A percentile compares a stretch with the other conserved stretches of the same genome.
Conservation (phyloP, 75 land plant genomes). For the Larix kaempferi region DNA sequence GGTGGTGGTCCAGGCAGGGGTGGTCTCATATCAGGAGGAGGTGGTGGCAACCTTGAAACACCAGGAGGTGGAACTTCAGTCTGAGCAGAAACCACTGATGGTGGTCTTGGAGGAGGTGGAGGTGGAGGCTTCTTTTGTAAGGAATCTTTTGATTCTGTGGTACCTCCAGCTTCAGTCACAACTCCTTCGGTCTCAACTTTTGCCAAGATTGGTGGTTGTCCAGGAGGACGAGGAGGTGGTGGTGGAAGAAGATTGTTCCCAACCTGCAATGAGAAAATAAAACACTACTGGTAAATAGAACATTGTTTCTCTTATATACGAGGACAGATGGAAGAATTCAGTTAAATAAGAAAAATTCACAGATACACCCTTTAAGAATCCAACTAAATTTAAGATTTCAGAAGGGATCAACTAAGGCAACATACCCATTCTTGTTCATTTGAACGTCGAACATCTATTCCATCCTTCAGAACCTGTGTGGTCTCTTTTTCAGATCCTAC, state of each 20-base stretch:
- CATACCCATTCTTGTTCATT: slow-evolving; percentile 18
- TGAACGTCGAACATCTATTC: slow-evolving; percentile 10
- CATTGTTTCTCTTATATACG: neutral
- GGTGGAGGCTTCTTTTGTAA: slow-evolving; percentile 54
- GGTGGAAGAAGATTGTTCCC: slow-evolving; percentile 23
- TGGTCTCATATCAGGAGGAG: slow-evolving; percentile 30
- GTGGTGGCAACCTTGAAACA: slow-evolving; percentile 46
- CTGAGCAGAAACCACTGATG: slow-evolving; percentile 31
- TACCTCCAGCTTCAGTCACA: slow-evolving; percentile 21
- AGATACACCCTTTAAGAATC: neutral
- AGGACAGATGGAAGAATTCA: neutral
- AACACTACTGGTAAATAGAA: neutral
- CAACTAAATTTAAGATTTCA: neutral
- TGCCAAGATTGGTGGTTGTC: slow-evolving; percentile 35
- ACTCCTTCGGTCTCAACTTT: slow-evolving; percentile 25
- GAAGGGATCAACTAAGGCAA: neutral
- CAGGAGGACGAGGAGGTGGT: slow-evolving; percentile 70
- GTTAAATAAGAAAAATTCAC: neutral
- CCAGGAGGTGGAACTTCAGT: slow-evolving; percentile 79
- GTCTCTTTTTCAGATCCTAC: slow-evolving; percentile 28
- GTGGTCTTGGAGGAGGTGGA: slow-evolving; percentile 51
- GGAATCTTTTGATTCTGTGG: slow-evolving; percentile 21
- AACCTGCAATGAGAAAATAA: slow-evolving; percentile 23
- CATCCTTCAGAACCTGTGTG: slow-evolving; percentile 11
- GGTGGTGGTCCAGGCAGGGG: slow-evolving; percentile 42